Base-by-base conservation (phyloP, 2,329 filamentous ascomycete genomes). In the Thyridium curvatum region DNA sequence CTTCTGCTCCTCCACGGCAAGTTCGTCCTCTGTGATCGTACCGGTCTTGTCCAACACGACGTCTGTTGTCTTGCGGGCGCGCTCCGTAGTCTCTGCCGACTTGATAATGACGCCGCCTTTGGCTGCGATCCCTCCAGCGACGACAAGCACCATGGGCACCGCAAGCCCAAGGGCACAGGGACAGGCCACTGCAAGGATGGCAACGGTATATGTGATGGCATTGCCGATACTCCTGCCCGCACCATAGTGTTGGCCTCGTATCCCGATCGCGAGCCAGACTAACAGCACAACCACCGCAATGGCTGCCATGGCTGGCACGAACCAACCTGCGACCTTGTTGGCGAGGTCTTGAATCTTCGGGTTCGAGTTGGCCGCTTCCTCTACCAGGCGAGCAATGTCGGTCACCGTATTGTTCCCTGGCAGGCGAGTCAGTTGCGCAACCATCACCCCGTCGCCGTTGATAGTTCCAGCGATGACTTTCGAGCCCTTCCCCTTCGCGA, bases 31-130 rank as follows among this genome's bases (percentile, higher is more conserved):
- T 1, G 74, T 79, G 13, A 79, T 51, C 0, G 74, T 79, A 1
- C 75, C 74, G 1, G 76, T 79, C 55, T 79, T 79, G 57, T 79
- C 74, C 43, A 80, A 77, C 2, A 79, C 61, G 8, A 78, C 62
- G 46, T 77, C 66, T 0, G 68, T 68, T 4, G 65, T 57, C 34
- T 70, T 72, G 32, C 60, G 56, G 3, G 64, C 68, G 4, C 61
- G 53, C 47, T 78, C 73, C 10, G 74, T 66, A 6, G 62, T 64
- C 38, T 68, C 57, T 0, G 68, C 66, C 6, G 67, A 60, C 48
- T 75, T 72, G 51, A 79, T 69, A 30, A 79, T 62, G 10, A 79
- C 62, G 1, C 74, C 73, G 37, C 57, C 52, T n/a, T 68, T 59
- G 7, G 74, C 72, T 1, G 67, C 70, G 6, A 74, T 61, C 3